Percentiles rank a stretch among this genome's conserved stretches.
These are phyloP conservation scores for Ustanciosporium gigantosporum DNA, from an alignment of 1,284 basidiomycete species.

Conservation along the genomic window DNA sequence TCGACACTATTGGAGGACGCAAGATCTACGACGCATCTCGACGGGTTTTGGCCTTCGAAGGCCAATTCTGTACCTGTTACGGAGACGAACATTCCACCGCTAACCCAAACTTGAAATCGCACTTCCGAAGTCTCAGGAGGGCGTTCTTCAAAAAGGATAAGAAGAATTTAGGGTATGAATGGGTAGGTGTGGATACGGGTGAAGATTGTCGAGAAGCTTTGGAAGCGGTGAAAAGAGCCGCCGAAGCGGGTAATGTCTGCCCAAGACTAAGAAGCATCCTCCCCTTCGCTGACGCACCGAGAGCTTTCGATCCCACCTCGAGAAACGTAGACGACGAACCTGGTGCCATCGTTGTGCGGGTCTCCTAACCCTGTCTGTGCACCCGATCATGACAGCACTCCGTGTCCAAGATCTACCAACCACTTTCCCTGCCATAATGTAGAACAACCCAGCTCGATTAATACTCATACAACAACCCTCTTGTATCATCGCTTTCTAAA, in stretches of 20 bases:
- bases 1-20: constrained; percentile 58
- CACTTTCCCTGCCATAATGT: too few relatives aligned
- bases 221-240: constrained; percentile 52
- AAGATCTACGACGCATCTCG: constrained; percentile 62
- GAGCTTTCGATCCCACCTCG: constrained; percentile 48
- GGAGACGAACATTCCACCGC: constrained; percentile 59
- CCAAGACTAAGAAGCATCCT: constrained; percentile 55
- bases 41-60: constrained; percentile 60
- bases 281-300: constrained; percentile 52
- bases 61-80: constrained; percentile 59
- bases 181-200: constrained; percentile 52
- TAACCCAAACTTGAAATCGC: constrained; percentile 56
- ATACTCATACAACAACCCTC: too few relatives aligned
- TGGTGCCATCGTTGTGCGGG: constrained; percentile 50
- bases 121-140: constrained; percentile 59
- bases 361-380: constrained; percentile 34
- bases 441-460: too few relatives aligned
- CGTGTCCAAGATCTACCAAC: too few relatives aligned
- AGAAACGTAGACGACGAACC: constrained; percentile 42
- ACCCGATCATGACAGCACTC: background rate
- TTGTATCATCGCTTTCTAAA: too few relatives aligned
- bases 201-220: constrained; percentile 54
- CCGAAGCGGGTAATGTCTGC: constrained; percentile 51
- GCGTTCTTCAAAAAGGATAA: constrained; percentile 63
- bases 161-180: constrained; percentile 62